Evolutionary conservation across 352 stramenopile genomes (phyloP).

Genomic region (Phytophthora macrochlamydospora): DNA sequence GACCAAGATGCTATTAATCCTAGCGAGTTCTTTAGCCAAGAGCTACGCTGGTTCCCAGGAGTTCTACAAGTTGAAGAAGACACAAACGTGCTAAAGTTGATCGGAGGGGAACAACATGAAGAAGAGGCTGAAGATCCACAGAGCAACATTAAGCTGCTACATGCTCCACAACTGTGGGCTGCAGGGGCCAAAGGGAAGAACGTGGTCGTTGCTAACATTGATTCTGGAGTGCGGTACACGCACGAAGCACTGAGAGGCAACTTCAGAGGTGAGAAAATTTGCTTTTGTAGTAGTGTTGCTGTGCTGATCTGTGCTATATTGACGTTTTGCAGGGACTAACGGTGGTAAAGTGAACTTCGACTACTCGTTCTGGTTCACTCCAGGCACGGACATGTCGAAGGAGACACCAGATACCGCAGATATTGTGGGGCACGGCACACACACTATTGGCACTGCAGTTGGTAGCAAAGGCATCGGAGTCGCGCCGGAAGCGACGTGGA

Average conservation of each 20-base stretch:
- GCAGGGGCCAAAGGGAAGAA: conserved; percentile 37
- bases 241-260: conserved; percentile 53
- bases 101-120: conserved; percentile 16
- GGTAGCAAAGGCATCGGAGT: conserved; percentile 58
- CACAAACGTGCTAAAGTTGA: conserved; percentile 18
- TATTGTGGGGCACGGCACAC: conserved; percentile 69
- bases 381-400: conserved; percentile 52
- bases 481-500: conserved; percentile 68
- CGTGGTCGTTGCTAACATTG: conserved; percentile 71
- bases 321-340: conserved; percentile 21
- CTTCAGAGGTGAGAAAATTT: conserved; percentile 44
- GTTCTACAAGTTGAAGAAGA: conserved; percentile 55
- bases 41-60: conserved; percentile 43
- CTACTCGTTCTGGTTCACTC: conserved; percentile 76
- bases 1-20: background rate
- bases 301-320: conserved; percentile 6
- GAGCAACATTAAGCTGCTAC: conserved; percentile 54
- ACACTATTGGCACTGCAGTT: conserved; percentile 69
- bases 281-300: background rate
- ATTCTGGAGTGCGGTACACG: conserved; percentile 74
- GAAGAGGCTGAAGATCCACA: conserved; percentile 22
- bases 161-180: conserved; percentile 58
- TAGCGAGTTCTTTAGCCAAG: conserved; percentile 23
- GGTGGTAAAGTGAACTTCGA: conserved; percentile 50
- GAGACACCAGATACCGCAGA: conserved; percentile 71